These are phyloP conservation scores for Sordaria brevicollis DNA, from an alignment of 495 filamentous ascomycete genomes.

Conservation along the genomic window DNA sequence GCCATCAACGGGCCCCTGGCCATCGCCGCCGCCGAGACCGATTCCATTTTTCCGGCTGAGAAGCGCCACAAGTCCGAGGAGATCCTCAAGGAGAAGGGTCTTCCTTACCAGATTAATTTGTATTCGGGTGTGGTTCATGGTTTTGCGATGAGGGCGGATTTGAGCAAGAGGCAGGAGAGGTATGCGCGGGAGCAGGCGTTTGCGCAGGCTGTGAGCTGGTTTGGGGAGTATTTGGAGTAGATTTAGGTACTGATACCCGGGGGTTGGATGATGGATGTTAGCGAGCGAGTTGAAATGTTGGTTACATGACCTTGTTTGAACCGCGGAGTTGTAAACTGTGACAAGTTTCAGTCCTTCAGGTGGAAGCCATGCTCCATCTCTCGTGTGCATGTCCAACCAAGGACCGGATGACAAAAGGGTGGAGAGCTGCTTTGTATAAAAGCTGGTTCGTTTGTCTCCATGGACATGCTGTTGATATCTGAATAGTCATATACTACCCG, in stretches of 20 bases:
- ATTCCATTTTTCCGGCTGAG: conserved; percentile 65
- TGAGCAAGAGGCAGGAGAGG: conserved; percentile 48
- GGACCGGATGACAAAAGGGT: too few relatives aligned
- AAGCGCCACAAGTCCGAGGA: conserved; percentile 51
- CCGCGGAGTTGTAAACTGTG: too few relatives aligned
- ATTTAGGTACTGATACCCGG: neutral
- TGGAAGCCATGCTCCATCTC: too few relatives aligned
- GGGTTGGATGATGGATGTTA: neutral
- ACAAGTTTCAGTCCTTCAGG: too few relatives aligned
- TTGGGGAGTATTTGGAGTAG: conserved; percentile 38
- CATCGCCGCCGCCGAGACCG: conserved; percentile 71
- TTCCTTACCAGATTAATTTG: conserved; percentile 73
- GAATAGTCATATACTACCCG: too few relatives aligned
- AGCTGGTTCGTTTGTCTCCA: too few relatives aligned
- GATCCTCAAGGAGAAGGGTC: conserved; percentile 46
- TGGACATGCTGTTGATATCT: too few relatives aligned
- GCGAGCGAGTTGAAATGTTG: neutral
- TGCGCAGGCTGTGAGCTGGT: conserved; percentile 70
- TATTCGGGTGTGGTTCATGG: conserved; percentile 70
- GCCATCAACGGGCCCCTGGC: conserved; percentile 61
- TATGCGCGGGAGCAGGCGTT: conserved; percentile 84
- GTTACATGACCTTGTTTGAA: neutral
- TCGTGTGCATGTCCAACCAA: too few relatives aligned
- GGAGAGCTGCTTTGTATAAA: too few relatives aligned
- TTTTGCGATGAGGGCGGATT: conserved; percentile 64